Evolutionary conservation across 2,329 filamentous ascomycete genomes (phyloP).

Genomic region (Colletotrichum viniferum): DNA sequence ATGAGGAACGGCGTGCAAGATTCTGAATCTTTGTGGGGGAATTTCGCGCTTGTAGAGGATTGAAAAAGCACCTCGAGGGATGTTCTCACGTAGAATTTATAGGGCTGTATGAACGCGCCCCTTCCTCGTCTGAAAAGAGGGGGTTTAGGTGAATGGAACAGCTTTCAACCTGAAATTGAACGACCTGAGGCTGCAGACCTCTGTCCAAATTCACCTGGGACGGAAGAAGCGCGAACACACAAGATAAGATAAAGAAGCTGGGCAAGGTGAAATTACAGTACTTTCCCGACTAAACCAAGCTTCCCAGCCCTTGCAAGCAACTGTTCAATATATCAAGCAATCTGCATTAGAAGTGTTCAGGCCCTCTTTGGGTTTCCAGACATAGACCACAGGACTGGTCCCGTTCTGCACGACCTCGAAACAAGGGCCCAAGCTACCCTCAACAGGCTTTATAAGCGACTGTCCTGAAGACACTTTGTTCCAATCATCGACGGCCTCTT

Average conservation of each 20-base stretch:
- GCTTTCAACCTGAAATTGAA: too few relatives aligned
- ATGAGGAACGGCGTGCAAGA: too few relatives aligned
- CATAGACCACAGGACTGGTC: background rate
- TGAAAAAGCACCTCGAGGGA: too few relatives aligned
- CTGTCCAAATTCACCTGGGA: background rate
- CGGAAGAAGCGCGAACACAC: background rate
- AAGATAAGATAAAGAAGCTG: background rate
- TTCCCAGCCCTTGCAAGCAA: fast-evolving
- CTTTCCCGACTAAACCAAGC: background rate
- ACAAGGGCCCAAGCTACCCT: conserved; percentile 3
- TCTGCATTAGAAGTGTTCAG: background rate
- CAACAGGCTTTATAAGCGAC: background rate
- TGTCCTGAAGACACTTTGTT: background rate
- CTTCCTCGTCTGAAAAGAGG: too few relatives aligned
- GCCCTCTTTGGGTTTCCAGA: background rate
- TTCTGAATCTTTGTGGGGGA: too few relatives aligned
- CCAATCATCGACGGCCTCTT: background rate
- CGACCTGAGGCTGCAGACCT: background rate
- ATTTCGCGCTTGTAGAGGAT: too few relatives aligned
- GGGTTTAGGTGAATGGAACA: too few relatives aligned
- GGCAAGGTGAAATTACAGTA: background rate
- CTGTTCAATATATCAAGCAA: background rate
- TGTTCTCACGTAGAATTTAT: too few relatives aligned
- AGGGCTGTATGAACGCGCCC: too few relatives aligned
- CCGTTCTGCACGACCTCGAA: background rate